Base-by-base conservation (phyloP, 371 early-diverging fungal species). In the Mortierella sp. region DNA sequence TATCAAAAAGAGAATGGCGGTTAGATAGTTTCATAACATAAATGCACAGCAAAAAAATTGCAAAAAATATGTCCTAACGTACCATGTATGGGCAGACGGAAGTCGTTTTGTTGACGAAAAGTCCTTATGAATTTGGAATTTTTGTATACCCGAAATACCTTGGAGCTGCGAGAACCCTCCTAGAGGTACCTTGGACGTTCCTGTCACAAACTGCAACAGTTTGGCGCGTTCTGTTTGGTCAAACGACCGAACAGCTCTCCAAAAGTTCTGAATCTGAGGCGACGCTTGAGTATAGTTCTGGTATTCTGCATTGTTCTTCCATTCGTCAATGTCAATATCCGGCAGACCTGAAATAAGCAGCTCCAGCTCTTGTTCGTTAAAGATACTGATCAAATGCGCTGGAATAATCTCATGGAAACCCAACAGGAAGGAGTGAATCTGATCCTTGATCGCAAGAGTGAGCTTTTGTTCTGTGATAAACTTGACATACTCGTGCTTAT, bases 321-420 rank as follows among this genome's bases (percentile, higher is more conserved):
- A 99, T 83, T 99, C 99, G 73, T 99, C 99, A 59, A 99, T 90
- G 83, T 99, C 99, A 72, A 99, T 96, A 66, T 99, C 99, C 0
- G 98, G 97, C 82, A 99, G 85, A 49, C 99, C 99, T 53, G 97
- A 96, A 79, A 99, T 99, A 65, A 99, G 86, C 57, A 99, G 88
- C 85, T 99, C 99, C 45, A 99, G 87, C 77, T 99, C 99, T 84
- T 98, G 98, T 82, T 99, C 99, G 82, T 98, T 97, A 79, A 99
- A 99, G 53, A 99, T 98, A 73, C 92, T 91, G 68, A 99, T 92
- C 70, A 99, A 85, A 23, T 93, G 88, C 35, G 90, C 84, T 4
- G 98, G 98, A 61, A 99, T 96, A 54, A 99, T 87, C 60, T 99
- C 98, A 80, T 97, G 95, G 91, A 99, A 98, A 2, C 99, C 99